These are phyloP conservation scores for Leptographium procerum DNA, from an alignment of 2,329 filamentous ascomycete genomes.

Conservation along the genomic window DNA sequence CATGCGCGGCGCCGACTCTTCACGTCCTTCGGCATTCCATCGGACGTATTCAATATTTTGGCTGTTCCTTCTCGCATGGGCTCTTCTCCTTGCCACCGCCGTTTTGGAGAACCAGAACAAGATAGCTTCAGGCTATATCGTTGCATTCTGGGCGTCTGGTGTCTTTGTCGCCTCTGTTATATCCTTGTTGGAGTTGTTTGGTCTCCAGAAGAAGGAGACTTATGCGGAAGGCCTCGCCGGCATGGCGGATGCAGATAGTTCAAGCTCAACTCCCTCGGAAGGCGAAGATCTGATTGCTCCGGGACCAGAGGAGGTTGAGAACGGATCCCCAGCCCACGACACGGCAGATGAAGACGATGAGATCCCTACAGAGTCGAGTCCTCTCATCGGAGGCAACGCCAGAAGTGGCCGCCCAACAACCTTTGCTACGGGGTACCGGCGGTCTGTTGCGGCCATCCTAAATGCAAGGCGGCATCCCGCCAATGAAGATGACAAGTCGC, in stretches of 20 bases:
- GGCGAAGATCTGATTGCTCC: conserved; percentile 27
- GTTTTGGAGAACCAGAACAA: conserved; percentile 66
- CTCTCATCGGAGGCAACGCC: conserved; percentile 26
- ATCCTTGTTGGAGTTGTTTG: conserved; percentile 69
- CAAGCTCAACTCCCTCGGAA: conserved; percentile 19
- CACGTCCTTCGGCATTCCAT: conserved; percentile 76
- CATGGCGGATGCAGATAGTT: conserved; percentile 23
- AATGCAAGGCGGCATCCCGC: conserved; percentile 2
- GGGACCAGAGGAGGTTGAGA: conserved; percentile 23
- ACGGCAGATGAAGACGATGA: background rate
- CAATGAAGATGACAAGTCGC: background rate
- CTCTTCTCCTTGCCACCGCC: conserved; percentile 57
- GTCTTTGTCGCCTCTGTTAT: conserved; percentile 65
- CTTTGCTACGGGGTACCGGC: conserved; percentile 44
- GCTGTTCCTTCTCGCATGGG: conserved; percentile 69
- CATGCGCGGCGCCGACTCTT: conserved; percentile 64
- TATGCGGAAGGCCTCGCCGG: conserved; percentile 45
- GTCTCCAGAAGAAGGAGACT: conserved; percentile 57
- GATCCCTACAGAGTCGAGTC: conserved; percentile 40
- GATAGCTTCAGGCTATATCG: conserved; percentile 66
- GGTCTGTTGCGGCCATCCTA: conserved; percentile 28
- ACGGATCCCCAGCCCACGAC: background rate
- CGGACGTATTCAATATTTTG: conserved; percentile 72
- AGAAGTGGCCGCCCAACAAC: conserved; percentile 28
- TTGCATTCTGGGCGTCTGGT: conserved; percentile 68